Percentiles rank a stretch among this genome's conserved stretches.
Conservation (phyloP, 2,329 filamentous ascomycete genomes). For the Tolypocladium ovalisporum region DNA sequence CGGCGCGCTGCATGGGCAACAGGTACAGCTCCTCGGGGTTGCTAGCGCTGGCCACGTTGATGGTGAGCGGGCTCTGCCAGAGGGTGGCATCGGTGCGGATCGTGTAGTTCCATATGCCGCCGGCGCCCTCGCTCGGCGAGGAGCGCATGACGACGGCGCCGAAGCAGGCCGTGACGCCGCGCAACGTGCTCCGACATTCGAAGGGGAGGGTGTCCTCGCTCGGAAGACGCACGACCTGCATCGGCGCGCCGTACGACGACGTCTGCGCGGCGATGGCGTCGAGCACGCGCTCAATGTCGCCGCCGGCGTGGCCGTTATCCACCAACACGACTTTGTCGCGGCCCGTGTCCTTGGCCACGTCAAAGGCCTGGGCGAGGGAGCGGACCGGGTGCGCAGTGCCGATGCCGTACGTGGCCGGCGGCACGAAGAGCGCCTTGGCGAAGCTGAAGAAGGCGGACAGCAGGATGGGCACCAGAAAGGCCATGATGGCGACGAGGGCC, state of each 20-base stretch:
- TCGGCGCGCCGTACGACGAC: conserved; percentile 37
- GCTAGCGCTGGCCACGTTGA: conserved; percentile 50
- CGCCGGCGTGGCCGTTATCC: conserved; percentile 59
- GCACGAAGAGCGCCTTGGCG: conserved; percentile 73
- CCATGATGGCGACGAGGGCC: conserved; percentile 40
- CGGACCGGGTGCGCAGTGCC: conserved; percentile 50
- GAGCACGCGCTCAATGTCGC: conserved; percentile 64
- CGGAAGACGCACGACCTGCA: conserved; percentile 42
- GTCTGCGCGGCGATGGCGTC: conserved; percentile 48
- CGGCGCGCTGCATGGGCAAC: conserved; percentile 66
- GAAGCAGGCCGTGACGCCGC: conserved; percentile 61
- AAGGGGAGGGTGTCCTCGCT: conserved; percentile 47
- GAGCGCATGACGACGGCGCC: conserved; percentile 65
- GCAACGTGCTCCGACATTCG: conserved; percentile 51
- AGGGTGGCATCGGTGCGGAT: conserved; percentile 66
- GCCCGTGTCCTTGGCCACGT: conserved; percentile 38
- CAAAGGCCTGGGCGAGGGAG: conserved; percentile 53
- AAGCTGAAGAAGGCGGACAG: conserved; percentile 54
- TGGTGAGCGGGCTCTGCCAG: conserved; percentile 39
- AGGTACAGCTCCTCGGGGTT: conserved; percentile 73
- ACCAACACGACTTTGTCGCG: conserved; percentile 67
- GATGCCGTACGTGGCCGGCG: conserved; percentile 66
- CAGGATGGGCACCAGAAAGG: conserved; percentile 47
- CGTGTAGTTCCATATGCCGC: conserved; percentile 75
- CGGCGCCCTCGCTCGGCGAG: conserved; percentile 59